These are phyloP conservation scores for Nicotiana paniculata DNA, from an alignment of 257 asterid genomes.

Conservation along the genomic window DNA sequence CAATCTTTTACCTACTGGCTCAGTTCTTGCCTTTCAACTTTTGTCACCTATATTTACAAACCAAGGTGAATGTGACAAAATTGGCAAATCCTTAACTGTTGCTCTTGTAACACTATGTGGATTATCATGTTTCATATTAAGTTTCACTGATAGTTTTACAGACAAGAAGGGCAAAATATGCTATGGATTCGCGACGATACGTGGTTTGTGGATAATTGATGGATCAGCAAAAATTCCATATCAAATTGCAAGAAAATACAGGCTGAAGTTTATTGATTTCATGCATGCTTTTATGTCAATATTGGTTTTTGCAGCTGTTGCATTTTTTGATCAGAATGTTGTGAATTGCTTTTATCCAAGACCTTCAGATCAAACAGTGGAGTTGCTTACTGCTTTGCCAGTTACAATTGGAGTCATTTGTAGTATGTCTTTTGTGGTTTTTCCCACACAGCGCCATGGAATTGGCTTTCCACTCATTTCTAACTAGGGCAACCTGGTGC, in stretches of 20 bases:
- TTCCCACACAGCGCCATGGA: conserved; percentile 81
- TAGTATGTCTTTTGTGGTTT: conserved; percentile 72
- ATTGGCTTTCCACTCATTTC: conserved; percentile 80
- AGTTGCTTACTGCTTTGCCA: conserved; percentile 65
- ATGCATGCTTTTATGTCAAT: conserved; percentile 76
- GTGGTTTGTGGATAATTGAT: conserved; percentile 74
- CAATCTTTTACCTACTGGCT: conserved; percentile 84
- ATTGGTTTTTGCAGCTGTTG: conserved; percentile 59
- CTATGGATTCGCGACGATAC: conserved; percentile 72
- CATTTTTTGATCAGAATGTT: conserved; percentile 60
- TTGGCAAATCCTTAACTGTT: conserved; percentile 37
- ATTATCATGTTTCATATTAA: conserved; percentile 48
- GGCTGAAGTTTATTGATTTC: conserved; percentile 64
- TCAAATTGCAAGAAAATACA: conserved; percentile 42
- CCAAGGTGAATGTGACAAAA: conserved; percentile 68
- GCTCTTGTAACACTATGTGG: conserved; percentile 59
- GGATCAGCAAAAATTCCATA: conserved; percentile 52
- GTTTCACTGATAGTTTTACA: conserved; percentile 82
- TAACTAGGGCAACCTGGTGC: neutral
- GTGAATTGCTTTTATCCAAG: conserved; percentile 71
- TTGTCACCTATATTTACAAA: conserved; percentile 69
- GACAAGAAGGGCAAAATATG: conserved; percentile 59
- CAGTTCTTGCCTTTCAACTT: conserved; percentile 72
- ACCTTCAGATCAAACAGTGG: conserved; percentile 48
- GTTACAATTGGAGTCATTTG: conserved; percentile 75